A percentile compares a stretch with the other conserved stretches of the same genome.
These are phyloP conservation scores for Saraca asoca DNA, from an alignment of 331 rosid species.

Conservation along the genomic window DNA sequence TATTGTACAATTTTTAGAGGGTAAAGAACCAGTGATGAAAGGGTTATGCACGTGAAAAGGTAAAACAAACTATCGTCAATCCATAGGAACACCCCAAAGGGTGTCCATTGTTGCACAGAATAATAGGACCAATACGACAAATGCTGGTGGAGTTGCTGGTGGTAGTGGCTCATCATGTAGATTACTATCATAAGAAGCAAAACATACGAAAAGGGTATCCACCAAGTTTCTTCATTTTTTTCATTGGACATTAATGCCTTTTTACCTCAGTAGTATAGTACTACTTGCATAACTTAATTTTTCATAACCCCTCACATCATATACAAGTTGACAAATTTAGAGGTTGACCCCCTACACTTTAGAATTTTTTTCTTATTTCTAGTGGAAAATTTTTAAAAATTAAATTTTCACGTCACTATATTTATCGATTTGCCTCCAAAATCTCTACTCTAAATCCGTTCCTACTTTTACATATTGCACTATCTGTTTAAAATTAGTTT, in stretches of 20 bases:
- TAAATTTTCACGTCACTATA: too few species aligned
- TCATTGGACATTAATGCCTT: slow-evolving; percentile 30
- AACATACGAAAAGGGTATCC: slow-evolving; percentile 60
- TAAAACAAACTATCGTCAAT: slow-evolving; percentile 33
- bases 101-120: slow-evolving; percentile 44
- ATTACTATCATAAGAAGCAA: slow-evolving; percentile 50
- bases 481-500: too few species aligned
- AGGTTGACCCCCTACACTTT: too few species aligned
- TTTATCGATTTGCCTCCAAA: too few species aligned
- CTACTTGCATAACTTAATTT: too few species aligned
- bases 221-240: slow-evolving; percentile 39
- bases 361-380: too few species aligned
- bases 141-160: slow-evolving; percentile 75
- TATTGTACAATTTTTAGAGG: slow-evolving; percentile 28
- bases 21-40: slow-evolving; percentile 25
- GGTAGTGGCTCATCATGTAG: slow-evolving; percentile 61
- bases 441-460: too few species aligned
- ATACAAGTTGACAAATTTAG: too few species aligned
- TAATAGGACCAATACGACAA: slow-evolving; percentile 51
- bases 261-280: too few species aligned
- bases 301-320: too few species aligned
- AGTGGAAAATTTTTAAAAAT: too few species aligned
- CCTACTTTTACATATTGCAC: too few species aligned
- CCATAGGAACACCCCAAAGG: slow-evolving; percentile 34
- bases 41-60: slow-evolving; percentile 42